Base-by-base conservation (phyloP, 306 rosid genomes). In the Medicago ruthenica region DNA sequence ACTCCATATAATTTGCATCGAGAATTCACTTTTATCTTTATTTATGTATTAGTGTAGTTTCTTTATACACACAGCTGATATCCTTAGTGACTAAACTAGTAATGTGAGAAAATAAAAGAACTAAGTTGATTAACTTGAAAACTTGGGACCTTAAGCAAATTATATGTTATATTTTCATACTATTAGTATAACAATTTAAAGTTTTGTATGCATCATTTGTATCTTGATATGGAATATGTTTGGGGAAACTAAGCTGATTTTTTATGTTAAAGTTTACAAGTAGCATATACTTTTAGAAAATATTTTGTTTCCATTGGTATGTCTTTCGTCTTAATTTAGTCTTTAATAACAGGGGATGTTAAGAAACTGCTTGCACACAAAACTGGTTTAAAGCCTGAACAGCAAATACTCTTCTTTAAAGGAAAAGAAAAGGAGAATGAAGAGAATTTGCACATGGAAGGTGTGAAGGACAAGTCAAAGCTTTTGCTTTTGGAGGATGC, bases 401-500 rank as follows among this genome's bases (percentile, higher is more conserved):
- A 81, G 76, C 98, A 92, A 82, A 83, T 83, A 15, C 95, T 92
- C 27, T 86, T 88, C 76, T 92, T 90, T 72, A 81, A 81, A 69
- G 97, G 92, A 45, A 82, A 87, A 81, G 96, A 91, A 79, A 90
- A 82, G 79, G 93, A 84, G 7, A 86, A 92, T 51, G 93, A 79
- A 34, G 95, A 87, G 83, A 88, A 78, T 67, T 77, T 94, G 84
- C 85, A 87, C 60, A n/a, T 22, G 17, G 94, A 82, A 21, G 98
- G 96, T 54, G 96, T 92, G 83, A 88, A 87, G 88, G 86, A 94
- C 71, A 87, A 80, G 81, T 85, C 98, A 9, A 88, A 84, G 79
- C 61, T 91, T 64, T 76, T 88, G 81, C 93, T 94, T 70, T 74
- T 90, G 89, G 95, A 90, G 74, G 79, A 81, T 5, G 83, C 79